Conservation (phyloP, 2,329 filamentous ascomycete genomes). For the Ophioceras dolichostomum region DNA sequence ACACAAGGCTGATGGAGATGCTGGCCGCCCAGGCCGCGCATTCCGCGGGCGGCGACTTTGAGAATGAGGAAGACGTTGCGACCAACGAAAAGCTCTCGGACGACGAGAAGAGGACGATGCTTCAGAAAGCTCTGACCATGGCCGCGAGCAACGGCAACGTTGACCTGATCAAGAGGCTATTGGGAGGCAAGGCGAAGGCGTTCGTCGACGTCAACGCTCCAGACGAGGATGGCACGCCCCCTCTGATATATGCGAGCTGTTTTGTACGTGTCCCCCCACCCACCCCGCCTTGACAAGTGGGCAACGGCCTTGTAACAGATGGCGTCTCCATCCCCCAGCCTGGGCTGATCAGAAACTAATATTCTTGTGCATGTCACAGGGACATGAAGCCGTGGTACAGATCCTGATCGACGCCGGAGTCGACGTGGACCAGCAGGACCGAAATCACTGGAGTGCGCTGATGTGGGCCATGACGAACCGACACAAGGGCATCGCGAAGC, state of each 20-base stretch:
- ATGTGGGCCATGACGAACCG: constrained; percentile 99
- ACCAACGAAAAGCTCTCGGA: constrained; percentile 61
- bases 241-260: constrained; percentile 93
- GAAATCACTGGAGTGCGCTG: constrained; percentile 91
- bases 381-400: constrained; percentile 80
- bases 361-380: constrained; percentile 44
- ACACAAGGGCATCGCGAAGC: constrained; percentile 90
- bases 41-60: constrained; percentile 57
- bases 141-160: constrained; percentile 94
- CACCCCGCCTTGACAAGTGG: no score
- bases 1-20: constrained; percentile 88
- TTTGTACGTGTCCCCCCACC: constrained; percentile 52
- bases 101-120: constrained; percentile 62
- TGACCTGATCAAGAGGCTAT: constrained; percentile 62
- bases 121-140: constrained; percentile 88
- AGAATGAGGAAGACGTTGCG: constrained; percentile 71
- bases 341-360: no score
- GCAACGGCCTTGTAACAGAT: no score
- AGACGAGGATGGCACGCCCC: constrained; percentile 92
- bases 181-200: constrained; percentile 59
- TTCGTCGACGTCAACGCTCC: constrained; percentile 77
- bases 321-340: no score
- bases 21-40: constrained; percentile 86
- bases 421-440: constrained; percentile 85
- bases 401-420: constrained; percentile 76